Percentiles rank a stretch among this genome's conserved stretches.
These are phyloP conservation scores for Amaranthus tricolor DNA, from an alignment of 179 eudicot species.

Conservation along the genomic window DNA sequence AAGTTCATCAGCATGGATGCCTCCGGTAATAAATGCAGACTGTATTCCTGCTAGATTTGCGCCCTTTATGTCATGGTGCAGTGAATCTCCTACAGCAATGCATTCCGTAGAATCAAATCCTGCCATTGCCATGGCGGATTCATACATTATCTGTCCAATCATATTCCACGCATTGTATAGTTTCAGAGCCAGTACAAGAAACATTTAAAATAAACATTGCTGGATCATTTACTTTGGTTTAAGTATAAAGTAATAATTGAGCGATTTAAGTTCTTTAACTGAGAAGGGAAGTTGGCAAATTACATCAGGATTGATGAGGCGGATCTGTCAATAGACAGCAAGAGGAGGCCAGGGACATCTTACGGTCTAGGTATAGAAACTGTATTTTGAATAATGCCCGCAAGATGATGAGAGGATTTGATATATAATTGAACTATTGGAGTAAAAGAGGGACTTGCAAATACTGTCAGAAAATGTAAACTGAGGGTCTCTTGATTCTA, in stretches of 20 bases:
- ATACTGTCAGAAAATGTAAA: too few species aligned
- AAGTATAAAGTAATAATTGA: too few species aligned
- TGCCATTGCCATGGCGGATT: conserved; percentile 71
- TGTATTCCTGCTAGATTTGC: conserved; percentile 72
- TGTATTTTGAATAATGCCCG: too few species aligned
- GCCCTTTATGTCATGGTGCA: conserved; percentile 93
- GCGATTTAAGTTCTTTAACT: background rate
- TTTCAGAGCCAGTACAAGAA: conserved; percentile 4
- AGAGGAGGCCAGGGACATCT: too few species aligned
- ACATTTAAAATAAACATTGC: background rate
- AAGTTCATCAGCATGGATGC: conserved; percentile 83
- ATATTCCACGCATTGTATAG: background rate
- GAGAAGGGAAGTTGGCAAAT: too few species aligned
- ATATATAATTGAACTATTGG: too few species aligned
- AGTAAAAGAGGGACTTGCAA: too few species aligned
- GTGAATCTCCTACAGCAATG: conserved; percentile 88
- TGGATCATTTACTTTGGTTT: background rate
- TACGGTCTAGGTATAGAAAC: too few species aligned
- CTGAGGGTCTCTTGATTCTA: too few species aligned
- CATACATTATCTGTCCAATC: conserved; percentile 58
- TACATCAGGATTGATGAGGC: too few species aligned
- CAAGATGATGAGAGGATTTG: too few species aligned
- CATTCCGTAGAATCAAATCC: conserved; percentile 72
- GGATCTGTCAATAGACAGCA: too few species aligned
- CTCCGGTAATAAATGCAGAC: conserved; percentile 72